Evolutionary conservation across 345 rosid genomes (phyloP).

Genomic region (Draba incana): DNA sequence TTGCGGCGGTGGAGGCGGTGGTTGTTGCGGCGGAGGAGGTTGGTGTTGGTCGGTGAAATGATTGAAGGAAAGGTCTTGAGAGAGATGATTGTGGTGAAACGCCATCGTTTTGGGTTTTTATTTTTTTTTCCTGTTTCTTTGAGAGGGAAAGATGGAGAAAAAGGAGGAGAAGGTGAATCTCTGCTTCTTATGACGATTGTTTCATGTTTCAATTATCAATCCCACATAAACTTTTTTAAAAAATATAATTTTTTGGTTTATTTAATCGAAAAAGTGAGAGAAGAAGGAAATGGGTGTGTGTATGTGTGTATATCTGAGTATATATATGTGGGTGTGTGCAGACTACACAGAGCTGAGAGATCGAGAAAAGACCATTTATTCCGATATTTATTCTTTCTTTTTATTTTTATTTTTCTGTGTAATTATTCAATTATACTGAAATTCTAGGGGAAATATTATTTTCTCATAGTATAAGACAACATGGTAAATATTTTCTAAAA

Average conservation of each 20-base stretch:
- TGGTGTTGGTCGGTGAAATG: conserved; percentile 68
- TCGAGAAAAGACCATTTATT: conserved; percentile 37
- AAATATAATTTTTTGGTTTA: not conserved
- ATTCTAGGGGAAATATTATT: too few species aligned
- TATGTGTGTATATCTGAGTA: conserved; percentile 15
- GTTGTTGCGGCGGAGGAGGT: conserved; percentile 46
- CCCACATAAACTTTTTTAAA: not conserved
- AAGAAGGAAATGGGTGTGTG: conserved; percentile 15
- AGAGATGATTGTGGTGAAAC: conserved; percentile 74
- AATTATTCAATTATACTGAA: not conserved
- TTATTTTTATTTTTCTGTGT: not conserved
- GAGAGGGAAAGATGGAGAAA: conserved; percentile 48
- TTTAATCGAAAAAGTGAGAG: conserved; percentile 10
- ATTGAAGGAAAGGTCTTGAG: conserved; percentile 77
- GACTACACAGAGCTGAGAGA: conserved; percentile 43
- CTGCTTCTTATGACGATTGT: conserved; percentile 39
- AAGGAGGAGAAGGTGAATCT: conserved; percentile 30
- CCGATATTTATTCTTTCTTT: conserved; percentile 12
- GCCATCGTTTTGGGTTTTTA: conserved; percentile 51
- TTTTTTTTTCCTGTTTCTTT: conserved; percentile 26
- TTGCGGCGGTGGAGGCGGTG: conserved; percentile 43
- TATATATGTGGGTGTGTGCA: conserved; percentile 30
- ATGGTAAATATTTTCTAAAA: not conserved
- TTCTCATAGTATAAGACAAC: too few species aligned
- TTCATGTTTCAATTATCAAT: conserved; percentile 40